A percentile compares a stretch with the other conserved stretches of the same genome.
These are phyloP conservation scores for Aspergillus clavatus DNA, from an alignment of 2,329 filamentous ascomycete species.

Conservation along the genomic window DNA sequence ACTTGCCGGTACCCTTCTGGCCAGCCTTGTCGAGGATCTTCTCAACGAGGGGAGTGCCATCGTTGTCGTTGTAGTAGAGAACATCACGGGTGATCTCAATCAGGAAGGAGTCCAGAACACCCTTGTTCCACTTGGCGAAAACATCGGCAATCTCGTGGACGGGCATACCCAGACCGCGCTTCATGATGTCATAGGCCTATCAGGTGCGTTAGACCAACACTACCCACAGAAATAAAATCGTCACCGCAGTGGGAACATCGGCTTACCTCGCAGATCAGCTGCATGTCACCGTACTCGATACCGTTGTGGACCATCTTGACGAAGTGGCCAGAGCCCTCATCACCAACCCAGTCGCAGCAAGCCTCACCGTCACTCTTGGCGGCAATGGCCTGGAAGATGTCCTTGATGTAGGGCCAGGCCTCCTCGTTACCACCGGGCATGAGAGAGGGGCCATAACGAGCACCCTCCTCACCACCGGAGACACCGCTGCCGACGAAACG, in stretches of 20 bases:
- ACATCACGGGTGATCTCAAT: conserved; percentile 99
- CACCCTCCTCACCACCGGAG: conserved; percentile 98
- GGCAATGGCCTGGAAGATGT: conserved; percentile 95
- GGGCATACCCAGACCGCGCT: conserved; percentile 84
- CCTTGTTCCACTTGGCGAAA: conserved; percentile 95
- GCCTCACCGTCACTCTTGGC: conserved; percentile 96
- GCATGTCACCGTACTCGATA: conserved; percentile 99
- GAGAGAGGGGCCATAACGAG: conserved; percentile 91
- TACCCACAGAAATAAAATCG: too few relatives aligned
- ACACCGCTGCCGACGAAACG: conserved; percentile 96
- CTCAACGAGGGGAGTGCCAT: conserved; percentile 85
- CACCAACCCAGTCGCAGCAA: conserved; percentile 99
- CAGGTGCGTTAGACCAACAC: background rate
- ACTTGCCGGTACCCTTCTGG: conserved; percentile 99
- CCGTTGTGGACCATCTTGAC: conserved; percentile 99
- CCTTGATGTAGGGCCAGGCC: conserved; percentile 97
- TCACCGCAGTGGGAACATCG: background rate
- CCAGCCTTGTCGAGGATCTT: conserved; percentile 98
- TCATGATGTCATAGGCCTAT: conserved; percentile 99
- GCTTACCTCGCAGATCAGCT: conserved; percentile 94
- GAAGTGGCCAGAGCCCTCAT: conserved; percentile 99
- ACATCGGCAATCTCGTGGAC: conserved; percentile 96
- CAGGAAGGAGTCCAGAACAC: conserved; percentile 96
- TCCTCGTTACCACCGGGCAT: conserved; percentile 99
- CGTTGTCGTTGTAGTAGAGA: conserved; percentile 96